A percentile compares a stretch with the other conserved stretches of the same genome.
Conservation (phyloP, 2,329 filamentous ascomycete species). For the Cladosporium velox region DNA sequence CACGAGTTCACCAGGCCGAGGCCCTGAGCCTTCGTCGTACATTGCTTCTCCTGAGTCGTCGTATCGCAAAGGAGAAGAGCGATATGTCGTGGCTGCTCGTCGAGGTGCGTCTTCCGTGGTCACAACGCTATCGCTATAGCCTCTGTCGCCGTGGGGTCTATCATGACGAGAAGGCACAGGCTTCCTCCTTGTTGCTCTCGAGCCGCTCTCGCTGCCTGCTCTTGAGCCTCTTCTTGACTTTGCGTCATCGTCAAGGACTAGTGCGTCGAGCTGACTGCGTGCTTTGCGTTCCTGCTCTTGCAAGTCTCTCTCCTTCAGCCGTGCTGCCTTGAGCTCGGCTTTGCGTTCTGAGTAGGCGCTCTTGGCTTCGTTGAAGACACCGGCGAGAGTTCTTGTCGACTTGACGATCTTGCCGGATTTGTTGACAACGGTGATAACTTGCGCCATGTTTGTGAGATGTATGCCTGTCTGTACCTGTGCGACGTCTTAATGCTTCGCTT, state of each 20-base stretch:
- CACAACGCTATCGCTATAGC: constrained; percentile 50
- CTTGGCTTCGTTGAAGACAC: constrained; percentile 89
- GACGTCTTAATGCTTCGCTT: constrained; percentile 11
- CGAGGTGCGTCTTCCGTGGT: constrained; percentile 30
- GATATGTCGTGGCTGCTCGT: constrained; percentile 24
- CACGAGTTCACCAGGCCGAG: constrained; percentile 43
- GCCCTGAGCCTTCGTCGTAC: constrained; percentile 26
- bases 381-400: constrained; percentile 85
- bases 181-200: constrained; percentile 28
- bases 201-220: constrained; percentile 30
- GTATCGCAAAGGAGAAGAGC: constrained; percentile 36
- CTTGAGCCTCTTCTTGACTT: constrained; percentile 29
- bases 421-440: constrained; percentile 88
- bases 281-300: constrained; percentile 54
- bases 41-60: constrained; percentile 25
- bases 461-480: constrained; percentile 2
- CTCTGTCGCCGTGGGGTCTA: constrained; percentile 46
- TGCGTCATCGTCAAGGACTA: constrained; percentile 47
- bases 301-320: constrained; percentile 56
- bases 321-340: constrained; percentile 73
- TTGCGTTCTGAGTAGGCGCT: constrained; percentile 86
- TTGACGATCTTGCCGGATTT: constrained; percentile 88
- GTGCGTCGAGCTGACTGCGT: constrained; percentile 58
- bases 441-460: constrained; percentile 35
- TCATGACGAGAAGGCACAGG: constrained; percentile 28